Conservation (phyloP, 1,139 yeast genomes). For the Wickerhamiella infanticola region DNA sequence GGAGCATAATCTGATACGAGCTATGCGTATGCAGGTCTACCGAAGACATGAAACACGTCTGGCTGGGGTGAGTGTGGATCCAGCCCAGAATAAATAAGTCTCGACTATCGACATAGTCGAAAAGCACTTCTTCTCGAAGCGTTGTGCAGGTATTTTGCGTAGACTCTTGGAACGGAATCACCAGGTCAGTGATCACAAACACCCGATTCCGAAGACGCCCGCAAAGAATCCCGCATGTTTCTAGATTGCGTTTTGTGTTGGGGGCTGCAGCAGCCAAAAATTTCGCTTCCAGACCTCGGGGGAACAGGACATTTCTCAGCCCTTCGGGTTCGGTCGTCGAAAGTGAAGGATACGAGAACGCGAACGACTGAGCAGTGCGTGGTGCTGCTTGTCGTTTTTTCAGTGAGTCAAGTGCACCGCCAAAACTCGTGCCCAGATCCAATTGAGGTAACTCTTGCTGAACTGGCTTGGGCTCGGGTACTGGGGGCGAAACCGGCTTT, state of each 20-base stretch:
- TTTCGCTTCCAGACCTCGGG: conserved; percentile 27
- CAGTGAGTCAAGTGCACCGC: background rate
- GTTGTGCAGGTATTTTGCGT: conserved; percentile 46
- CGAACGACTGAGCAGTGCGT: background rate
- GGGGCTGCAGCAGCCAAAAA: conserved; percentile 32
- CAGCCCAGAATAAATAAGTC: conserved; percentile 47
- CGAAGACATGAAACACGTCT: conserved; percentile 44
- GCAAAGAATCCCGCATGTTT: conserved; percentile 49
- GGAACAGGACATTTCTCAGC: conserved; percentile 35
- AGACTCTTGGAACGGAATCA: conserved; percentile 44
- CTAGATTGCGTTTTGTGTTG: conserved; percentile 36
- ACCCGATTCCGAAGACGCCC: conserved; percentile 42
- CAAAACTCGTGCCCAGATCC: background rate
- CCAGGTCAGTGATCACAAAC: conserved; percentile 40
- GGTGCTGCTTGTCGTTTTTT: background rate
- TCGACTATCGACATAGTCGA: conserved; percentile 35
- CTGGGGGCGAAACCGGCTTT: background rate
- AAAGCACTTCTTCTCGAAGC: conserved; percentile 38
- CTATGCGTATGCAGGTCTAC: conserved; percentile 50
- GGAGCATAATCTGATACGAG: conserved; percentile 50
- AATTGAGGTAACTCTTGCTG: background rate
- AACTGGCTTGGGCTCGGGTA: background rate
- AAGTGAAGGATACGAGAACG: background rate
- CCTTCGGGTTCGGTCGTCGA: conserved; percentile 19
- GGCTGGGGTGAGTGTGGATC: conserved; percentile 59